These are phyloP conservation scores for Ustilago curta DNA, from an alignment of 1,284 basidiomycete genomes.

Conservation along the genomic window DNA sequence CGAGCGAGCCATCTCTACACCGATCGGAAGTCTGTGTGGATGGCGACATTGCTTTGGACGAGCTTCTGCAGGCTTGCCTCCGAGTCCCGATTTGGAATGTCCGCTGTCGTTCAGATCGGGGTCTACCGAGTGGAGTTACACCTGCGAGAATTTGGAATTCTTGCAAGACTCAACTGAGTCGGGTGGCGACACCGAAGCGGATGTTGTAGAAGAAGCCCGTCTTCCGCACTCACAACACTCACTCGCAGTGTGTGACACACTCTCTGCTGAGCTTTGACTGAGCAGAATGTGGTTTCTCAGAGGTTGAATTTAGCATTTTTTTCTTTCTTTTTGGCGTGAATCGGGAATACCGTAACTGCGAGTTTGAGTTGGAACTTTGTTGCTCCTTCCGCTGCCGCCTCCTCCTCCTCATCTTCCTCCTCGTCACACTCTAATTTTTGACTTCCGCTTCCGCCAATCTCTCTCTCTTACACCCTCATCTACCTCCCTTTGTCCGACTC, in stretches of 20 bases:
- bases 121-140: background rate
- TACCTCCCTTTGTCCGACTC: background rate
- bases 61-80: background rate
- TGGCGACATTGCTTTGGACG: background rate
- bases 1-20: too few species aligned
- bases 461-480: slow-evolving; percentile 3
- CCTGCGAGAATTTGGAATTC: background rate
- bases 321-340: too few species aligned
- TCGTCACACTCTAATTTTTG: slow-evolving; percentile 1
- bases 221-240: slow-evolving; percentile 15
- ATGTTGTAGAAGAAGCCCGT: slow-evolving; percentile 12
- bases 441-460: slow-evolving; percentile 13
- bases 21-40: background rate
- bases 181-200: slow-evolving; percentile 1
- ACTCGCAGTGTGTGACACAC: too few species aligned
- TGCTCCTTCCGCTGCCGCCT: background rate
- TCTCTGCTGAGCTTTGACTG: background rate
- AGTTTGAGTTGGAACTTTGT: slow-evolving; percentile 1
- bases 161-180: background rate
- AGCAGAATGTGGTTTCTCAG: background rate
- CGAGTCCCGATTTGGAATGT: background rate
- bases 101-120: background rate
- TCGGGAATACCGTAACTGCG: slow-evolving; percentile 17
- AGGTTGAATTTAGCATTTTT: slow-evolving; percentile 4
- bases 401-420: slow-evolving; percentile 3